Conservation (phyloP, 441 rosid genomes). For the Geranium incanum region DNA sequence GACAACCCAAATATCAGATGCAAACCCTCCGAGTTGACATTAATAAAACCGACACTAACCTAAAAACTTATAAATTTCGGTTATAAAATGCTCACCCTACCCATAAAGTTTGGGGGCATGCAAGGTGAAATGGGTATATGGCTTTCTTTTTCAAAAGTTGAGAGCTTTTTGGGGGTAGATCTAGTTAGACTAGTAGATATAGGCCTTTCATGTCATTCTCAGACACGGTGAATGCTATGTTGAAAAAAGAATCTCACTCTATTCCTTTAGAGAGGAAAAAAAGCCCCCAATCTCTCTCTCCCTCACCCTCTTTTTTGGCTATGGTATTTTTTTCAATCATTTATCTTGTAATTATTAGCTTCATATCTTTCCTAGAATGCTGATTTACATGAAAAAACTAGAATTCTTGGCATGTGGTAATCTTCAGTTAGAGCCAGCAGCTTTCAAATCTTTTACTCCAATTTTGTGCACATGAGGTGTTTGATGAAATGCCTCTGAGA, state of each 20-base stretch:
- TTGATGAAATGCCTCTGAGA: constrained; percentile 18
- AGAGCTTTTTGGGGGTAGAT: constrained; percentile 14
- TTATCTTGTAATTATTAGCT: constrained; percentile 17
- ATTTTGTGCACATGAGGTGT: constrained; percentile 9
- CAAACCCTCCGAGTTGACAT: too few species aligned
- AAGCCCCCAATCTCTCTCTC: not conserved
- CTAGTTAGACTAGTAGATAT: constrained; percentile 18
- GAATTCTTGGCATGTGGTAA: constrained; percentile 16
- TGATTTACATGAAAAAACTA: not conserved
- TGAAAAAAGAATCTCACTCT: constrained; percentile 33
- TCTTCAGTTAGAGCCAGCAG: not conserved
- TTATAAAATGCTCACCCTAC: too few species aligned
- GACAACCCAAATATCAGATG: too few species aligned
- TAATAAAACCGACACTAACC: too few species aligned
- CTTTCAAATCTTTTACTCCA: not conserved
- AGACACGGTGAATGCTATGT: constrained; percentile 42
- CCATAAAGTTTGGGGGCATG: not conserved
- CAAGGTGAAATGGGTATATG: not conserved
- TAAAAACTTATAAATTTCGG: too few species aligned
- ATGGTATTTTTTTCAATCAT: constrained; percentile 11
- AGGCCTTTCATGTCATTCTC: constrained; percentile 37
- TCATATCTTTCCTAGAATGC: constrained; percentile 11
- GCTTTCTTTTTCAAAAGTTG: not conserved
- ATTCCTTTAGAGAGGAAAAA: constrained; percentile 16
- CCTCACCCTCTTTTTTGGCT: not conserved